Base-by-base conservation (phyloP, 352 stramenopile genomes). In the Elongisporangium undulatum region DNA sequence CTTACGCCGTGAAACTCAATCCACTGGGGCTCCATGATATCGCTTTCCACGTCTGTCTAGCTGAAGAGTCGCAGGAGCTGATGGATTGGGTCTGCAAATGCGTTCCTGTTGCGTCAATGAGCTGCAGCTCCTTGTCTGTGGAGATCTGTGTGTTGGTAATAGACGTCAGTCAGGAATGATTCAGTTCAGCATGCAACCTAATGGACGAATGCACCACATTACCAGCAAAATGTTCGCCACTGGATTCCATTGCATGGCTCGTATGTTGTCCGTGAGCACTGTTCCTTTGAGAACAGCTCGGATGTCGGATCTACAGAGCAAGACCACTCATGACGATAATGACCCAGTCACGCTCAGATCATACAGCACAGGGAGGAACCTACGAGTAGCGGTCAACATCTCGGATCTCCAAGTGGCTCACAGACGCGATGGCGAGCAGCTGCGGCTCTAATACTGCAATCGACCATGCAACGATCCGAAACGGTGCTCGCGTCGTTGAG, bases 21-120 rank as follows among this genome's bases (percentile, higher is more conserved):
- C 77, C 77, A 34, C 66, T 77, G 19, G 72, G 68, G 54, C 71
- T 85, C 77, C 77, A 87, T 9, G 63, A 71, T 23, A 62, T 75
- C 3, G 64, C 53, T 17, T 65, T 68, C 62, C 67, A 75, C 7
- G 60, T 55, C 0, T 65, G 24, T 21, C 64, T 53, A 8, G 20
- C 41, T 23, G 54, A 59, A 12, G 26, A 55, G 22, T 29, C 54
- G 23, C 54, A 38, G n/a, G 51, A 55, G 34, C 64, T 45, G 45
- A 82, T 53, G 38, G 48, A 17, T 13, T 64, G 69, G 41, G 16
- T 57, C 19, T 56, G 58, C 21, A 71, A 45, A 15, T 55, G 24
- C 20, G 49, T 16, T 8, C 61, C 39, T 4, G 58, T 65, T 4
- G 63, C 58, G 49, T 69, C 53, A 19, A 82, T 45, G 50, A 80